These are phyloP conservation scores for Cyclotella atomus DNA, from an alignment of 108 stramenopile genomes.

Conservation along the genomic window DNA sequence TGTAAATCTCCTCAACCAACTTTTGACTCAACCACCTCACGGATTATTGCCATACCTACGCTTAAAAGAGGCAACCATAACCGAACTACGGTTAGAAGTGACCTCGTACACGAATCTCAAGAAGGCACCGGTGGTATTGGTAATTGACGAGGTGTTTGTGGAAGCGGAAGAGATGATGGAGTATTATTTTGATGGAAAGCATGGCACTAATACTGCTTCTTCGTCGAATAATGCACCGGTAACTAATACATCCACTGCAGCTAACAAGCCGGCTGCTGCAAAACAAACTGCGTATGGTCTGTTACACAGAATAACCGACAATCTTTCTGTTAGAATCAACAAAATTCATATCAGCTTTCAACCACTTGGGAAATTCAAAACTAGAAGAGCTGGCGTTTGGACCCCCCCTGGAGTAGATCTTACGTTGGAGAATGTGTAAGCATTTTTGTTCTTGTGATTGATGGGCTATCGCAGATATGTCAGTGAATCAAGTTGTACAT, in stretches of 20 bases:
- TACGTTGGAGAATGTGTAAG: slow-evolving; percentile 45
- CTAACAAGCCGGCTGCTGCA: not conserved
- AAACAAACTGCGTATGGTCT: slow-evolving; percentile 23
- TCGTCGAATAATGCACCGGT: too few relatives aligned
- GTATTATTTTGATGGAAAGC: slow-evolving; percentile 26
- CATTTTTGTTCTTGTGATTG: not conserved
- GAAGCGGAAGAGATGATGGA: slow-evolving; percentile 61
- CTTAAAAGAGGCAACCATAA: slow-evolving; percentile 64
- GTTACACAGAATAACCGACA: slow-evolving; percentile 71
- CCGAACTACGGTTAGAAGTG: slow-evolving; percentile 72
- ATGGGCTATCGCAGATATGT: not conserved
- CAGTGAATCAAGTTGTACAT: too few relatives aligned
- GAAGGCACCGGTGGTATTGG: slow-evolving; percentile 78
- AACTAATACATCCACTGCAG: not conserved
- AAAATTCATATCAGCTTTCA: slow-evolving; percentile 57
- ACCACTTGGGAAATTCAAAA: slow-evolving; percentile 81
- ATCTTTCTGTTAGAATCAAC: slow-evolving; percentile 66
- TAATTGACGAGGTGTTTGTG: slow-evolving; percentile 68
- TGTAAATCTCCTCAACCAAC: slow-evolving; percentile 64
- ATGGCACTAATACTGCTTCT: slow-evolving; percentile 14
- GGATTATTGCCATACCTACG: slow-evolving; percentile 57
- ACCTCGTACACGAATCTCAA: slow-evolving; percentile 79
- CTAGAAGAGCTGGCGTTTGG: slow-evolving; percentile 66
- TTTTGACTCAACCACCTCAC: slow-evolving; percentile 35
- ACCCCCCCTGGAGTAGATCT: slow-evolving; percentile 62